These are phyloP conservation scores for Podospora sp. DNA, from an alignment of 495 filamentous ascomycete genomes.

Conservation along the genomic window DNA sequence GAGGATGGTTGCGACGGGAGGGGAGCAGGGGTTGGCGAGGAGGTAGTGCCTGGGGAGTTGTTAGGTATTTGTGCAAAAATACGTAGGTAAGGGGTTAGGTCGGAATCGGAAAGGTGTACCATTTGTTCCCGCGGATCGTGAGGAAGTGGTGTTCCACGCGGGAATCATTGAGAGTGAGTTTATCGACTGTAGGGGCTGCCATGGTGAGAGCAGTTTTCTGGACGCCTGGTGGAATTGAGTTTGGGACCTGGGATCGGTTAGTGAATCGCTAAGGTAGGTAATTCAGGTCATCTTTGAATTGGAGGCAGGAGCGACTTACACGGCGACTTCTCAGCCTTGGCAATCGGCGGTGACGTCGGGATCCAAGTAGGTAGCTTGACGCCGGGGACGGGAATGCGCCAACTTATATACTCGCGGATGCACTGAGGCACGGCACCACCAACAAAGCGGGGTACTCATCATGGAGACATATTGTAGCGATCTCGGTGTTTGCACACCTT, in stretches of 20 bases:
- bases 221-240: background rate
- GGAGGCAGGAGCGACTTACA: background rate
- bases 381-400: background rate
- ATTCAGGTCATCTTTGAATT: no score
- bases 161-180: constrained; percentile 64
- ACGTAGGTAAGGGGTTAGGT: background rate
- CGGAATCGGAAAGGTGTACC: constrained; percentile 29
- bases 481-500: background rate
- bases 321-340: background rate
- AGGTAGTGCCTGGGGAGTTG: constrained; percentile 57
- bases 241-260: background rate
- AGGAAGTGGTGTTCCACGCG: constrained; percentile 64
- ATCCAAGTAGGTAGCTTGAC: no score
- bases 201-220: background rate
- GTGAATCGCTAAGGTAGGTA: background rate
- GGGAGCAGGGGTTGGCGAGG: constrained; percentile 55
- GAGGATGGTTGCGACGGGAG: constrained; percentile 63
- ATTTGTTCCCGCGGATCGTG: constrained; percentile 62
- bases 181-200: constrained; percentile 39
- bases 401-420: background rate
- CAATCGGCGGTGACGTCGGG: no score
- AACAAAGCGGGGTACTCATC: background rate
- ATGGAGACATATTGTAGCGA: background rate
- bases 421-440: background rate
- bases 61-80: background rate